These are phyloP conservation scores for Russula virescens DNA, from an alignment of 768 basidiomycete species.

Conservation along the genomic window DNA sequence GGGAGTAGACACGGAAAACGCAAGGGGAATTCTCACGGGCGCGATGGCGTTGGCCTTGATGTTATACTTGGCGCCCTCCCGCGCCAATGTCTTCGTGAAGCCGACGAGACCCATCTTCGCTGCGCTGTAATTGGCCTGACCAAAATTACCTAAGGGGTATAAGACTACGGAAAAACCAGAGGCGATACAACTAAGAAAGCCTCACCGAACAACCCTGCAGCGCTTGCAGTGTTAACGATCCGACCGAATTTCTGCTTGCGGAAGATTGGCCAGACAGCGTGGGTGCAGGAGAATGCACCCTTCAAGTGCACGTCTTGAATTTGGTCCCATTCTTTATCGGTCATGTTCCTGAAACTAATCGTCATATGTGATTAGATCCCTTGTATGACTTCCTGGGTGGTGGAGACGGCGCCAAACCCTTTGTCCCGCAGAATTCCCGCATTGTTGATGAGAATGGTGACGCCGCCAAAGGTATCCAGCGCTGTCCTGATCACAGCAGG, in stretches of 20 bases:
- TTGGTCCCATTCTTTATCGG: slow-evolving; percentile 90
- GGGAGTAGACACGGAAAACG: not conserved
- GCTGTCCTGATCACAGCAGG: slow-evolving; percentile 81
- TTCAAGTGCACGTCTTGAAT: slow-evolving; percentile 88
- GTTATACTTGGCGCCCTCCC: slow-evolving; percentile 87
- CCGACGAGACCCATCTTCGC: slow-evolving; percentile 95
- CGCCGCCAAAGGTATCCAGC: slow-evolving; percentile 72
- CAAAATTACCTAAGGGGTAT: slow-evolving; percentile 68
- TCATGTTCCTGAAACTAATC: slow-evolving; percentile 91
- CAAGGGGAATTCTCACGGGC: slow-evolving; percentile 50
- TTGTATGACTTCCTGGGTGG: not conserved
- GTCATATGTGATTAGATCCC: not conserved
- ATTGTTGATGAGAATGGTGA: slow-evolving; percentile 93
- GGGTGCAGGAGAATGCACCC: slow-evolving; percentile 87
- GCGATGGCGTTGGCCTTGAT: slow-evolving; percentile 86
- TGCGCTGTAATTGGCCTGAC: slow-evolving; percentile 96
- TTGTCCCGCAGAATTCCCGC: slow-evolving; percentile 85
- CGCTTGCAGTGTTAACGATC: slow-evolving; percentile 90
- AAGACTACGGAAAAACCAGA: not conserved
- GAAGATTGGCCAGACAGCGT: slow-evolving; percentile 95
- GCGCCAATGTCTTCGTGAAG: slow-evolving; percentile 89
- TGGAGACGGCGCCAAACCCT: slow-evolving; percentile 43
- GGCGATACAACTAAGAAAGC: not conserved
- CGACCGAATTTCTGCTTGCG: slow-evolving; percentile 93
- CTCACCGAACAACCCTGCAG: slow-evolving; percentile 86